Evolutionary conservation across 2,329 filamentous ascomycete species (phyloP), one percentile per base, ranked within the genome.

Genomic region (Aphanocladium album): DNA sequence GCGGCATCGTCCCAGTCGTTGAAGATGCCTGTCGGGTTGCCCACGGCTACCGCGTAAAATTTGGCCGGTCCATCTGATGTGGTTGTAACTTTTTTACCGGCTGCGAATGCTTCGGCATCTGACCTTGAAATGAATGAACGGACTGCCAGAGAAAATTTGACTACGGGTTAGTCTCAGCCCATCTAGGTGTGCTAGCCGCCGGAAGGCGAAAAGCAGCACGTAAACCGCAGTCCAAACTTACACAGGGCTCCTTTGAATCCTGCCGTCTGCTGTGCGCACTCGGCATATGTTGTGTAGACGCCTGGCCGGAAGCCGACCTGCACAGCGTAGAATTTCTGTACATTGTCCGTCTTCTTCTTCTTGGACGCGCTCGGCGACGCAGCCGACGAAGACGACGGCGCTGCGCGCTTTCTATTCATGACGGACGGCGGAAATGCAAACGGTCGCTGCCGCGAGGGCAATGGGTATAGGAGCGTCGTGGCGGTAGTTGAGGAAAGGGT

Each of bases 41-140:
- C 85, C 5, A 83, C 76, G 1, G 84, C 85, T 6, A 88, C 83
- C 3, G 80, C 85, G 68, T 88, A 88, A 71, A 80, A 88, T 53
- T 76, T 78, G 54, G 77, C 69, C 50, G 79, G 75, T 62, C 77
- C 72, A 52, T 75, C 67, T 45, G 77, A 72, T 23, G 76, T 68
- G 21, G 74, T 68, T 17, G 74, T 69, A 6, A 72, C 68, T 27
- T 72, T 69, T 65, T 81, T 82, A 51, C 90, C 89, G 1, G 82
- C 84, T 27, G 91, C 80, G 70, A 90, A 97, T 2, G 84, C 85
- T 68, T 89, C 83, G n/a, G 93, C 93, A 62, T 96, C 91, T 64
- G 87, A 82, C 62, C 82, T 78, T 0, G 83, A 85, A 11, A 80
- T 76, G 70, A 96, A 97, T 1, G 89, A 91, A 76, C 95, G 93